Base-by-base conservation (phyloP, 768 basidiomycete genomes). In the Hemileccinum rubropunctum region DNA sequence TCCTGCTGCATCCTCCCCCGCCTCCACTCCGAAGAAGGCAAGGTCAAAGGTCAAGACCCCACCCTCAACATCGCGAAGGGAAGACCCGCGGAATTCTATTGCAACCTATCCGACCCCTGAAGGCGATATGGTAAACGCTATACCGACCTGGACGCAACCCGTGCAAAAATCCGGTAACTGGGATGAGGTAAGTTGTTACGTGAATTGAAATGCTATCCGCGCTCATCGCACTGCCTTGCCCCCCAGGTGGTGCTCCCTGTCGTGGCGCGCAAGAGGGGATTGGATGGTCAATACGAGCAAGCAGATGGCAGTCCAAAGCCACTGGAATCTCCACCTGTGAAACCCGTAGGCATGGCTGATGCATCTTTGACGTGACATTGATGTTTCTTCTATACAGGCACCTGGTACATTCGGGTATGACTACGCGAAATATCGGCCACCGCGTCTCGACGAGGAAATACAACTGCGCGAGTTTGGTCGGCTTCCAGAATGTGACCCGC, bases 391-490 rank as follows among this genome's bases (percentile, higher is more conserved):
- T 41, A 6, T 40, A 23, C 50, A 89, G 88, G 86, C 88, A 15
- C 87, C 90, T 9, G 89, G 89, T 17, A 91, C 88, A 38, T 92
- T 92, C 65, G 88, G 84, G 4, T 91, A 75, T 63, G 84, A 91
- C 59, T 76, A 80, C 47, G 73, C 83, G 7, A 92, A 91, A 67
- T 83, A 84, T 58, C 80, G 82, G 8, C 74, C 75, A 10, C 71
- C 73, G 52, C 75, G 71, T 41, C 60, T 50, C 18, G 70, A 69
- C 27, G 68, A 68, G 45, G 75, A 77, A 60, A 82, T 86, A 42
- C 76, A 74, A 17, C 80, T 87, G 82, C 76, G 80, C 59, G 86
- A 88, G 55, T 84, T 89, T 60, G 85, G 84, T 17, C 56, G 60
- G 21, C 72, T 66, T 33, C 72, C 70, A 52, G 59, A 61, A 28